Base-by-base conservation (phyloP, 192 early-diverging fungal species). In the Backusella tarrabulga region DNA sequence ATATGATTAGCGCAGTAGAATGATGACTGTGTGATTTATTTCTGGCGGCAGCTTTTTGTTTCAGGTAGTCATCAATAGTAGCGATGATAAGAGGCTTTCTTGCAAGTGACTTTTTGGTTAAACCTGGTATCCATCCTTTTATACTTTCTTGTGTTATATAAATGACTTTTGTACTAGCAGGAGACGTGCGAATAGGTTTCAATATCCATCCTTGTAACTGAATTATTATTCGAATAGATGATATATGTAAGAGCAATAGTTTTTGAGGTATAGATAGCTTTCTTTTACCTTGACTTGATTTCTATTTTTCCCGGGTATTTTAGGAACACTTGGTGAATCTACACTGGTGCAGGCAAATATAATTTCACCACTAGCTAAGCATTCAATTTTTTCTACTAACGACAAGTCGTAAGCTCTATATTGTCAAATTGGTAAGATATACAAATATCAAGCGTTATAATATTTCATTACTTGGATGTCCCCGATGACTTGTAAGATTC, bases 191-290 rank as follows among this genome's bases (percentile, higher is more conserved):
- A 19, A 87, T 26, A 15, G 84, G 83, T 46, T 85, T 80, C 11
- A 88, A 76, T 29, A 88, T 74, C 87, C 87, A 88, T 19, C 87
- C 87, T 67, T 82, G 84, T 7, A 88, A 73, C 76, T 80, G 54
- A 36, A 69, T 56, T 9, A 32, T 32, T 1, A 54, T 17, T 1
- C 6, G 14, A 23, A 36, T 23, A 17, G 17, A 72, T 6, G 29
- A 21, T 35, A 6, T 15, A 29, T 71, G 19, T 29, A 21, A 19
- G 23, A 17, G 12, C 38, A 23, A 42, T 19, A 2, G 8, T 21
- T 26, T 23, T n/a, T 15, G 0, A 40, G 11, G 32, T 32, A 32
- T 40, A 40, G 9, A 50, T 6, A 6, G 8, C 17, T 2, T 72
- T 26, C 0, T 26, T 54, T 54, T 80, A 80, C 79, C 63, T 81